Evolutionary conservation across 164 flowering plant species (phyloP).

Genomic region (Vitis rotundifolia): DNA sequence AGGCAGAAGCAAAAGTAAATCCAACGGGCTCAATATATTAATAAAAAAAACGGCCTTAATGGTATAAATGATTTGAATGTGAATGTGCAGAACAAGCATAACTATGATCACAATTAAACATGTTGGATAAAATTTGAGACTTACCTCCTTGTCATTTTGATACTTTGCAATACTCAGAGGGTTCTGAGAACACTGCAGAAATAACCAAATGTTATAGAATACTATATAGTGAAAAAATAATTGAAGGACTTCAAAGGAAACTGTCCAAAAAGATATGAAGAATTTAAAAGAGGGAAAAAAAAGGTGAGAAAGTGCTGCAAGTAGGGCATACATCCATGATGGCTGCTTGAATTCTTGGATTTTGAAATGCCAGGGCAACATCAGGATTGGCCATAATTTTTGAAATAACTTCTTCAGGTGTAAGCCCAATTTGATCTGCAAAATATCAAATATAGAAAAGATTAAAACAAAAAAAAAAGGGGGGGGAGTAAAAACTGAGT

Average conservation of each 20-base stretch:
- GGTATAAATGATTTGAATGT: neutral
- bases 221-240: neutral
- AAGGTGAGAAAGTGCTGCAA: neutral
- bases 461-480: neutral
- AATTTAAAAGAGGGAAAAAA: neutral
- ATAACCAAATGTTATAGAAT: constrained; percentile 10
- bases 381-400: constrained; percentile 98
- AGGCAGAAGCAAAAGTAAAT: neutral
- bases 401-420: constrained; percentile 91
- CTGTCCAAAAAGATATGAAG: neutral
- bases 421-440: constrained; percentile 92
- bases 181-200: constrained; percentile 89
- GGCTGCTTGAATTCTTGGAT: constrained; percentile 96
- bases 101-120: neutral
- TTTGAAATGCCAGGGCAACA: constrained; percentile 94
- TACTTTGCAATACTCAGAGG: constrained; percentile 84
- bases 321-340: constrained; percentile 83
- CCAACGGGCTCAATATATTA: neutral
- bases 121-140: neutral
- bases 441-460: neutral
- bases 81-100: neutral
- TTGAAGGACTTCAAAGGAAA: neutral
- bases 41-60: neutral
- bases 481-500: neutral
- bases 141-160: constrained; percentile 97